Percentiles rank a stretch among this genome's conserved stretches.
Conservation (phyloP, 2,329 filamentous ascomycete genomes). For the Curvularia spicifera region DNA sequence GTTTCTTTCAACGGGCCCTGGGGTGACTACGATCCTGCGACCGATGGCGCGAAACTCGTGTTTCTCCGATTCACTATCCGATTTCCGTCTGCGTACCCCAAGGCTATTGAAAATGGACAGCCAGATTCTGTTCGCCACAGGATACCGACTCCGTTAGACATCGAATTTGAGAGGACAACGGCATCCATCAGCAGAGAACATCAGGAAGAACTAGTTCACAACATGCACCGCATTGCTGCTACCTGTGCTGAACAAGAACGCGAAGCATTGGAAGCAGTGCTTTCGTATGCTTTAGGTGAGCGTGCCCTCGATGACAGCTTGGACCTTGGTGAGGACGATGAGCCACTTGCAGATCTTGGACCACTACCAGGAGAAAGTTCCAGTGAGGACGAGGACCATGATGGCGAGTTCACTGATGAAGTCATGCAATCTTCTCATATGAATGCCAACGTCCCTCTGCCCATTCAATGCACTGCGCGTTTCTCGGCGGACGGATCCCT, state of each 20-base stretch:
- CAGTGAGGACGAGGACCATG: constrained; percentile 78
- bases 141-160: constrained; percentile 55
- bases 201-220: constrained; percentile 55
- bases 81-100: constrained; percentile 65
- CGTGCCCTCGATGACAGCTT: constrained; percentile 64
- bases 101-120: constrained; percentile 50
- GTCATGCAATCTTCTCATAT: constrained; percentile 62
- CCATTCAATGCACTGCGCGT: constrained; percentile 63
- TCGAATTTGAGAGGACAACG: constrained; percentile 64
- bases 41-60: constrained; percentile 51
- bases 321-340: constrained; percentile 57
- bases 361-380: constrained; percentile 70
- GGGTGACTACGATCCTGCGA: constrained; percentile 52
- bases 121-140: constrained; percentile 36
- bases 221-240: constrained; percentile 62
- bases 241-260: constrained; percentile 60
- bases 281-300: constrained; percentile 67
- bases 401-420: constrained; percentile 56
- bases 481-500: constrained; percentile 65
- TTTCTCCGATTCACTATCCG: constrained; percentile 65
- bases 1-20: constrained; percentile 67
- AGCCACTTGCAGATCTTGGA: constrained; percentile 55
- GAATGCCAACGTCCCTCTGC: constrained; percentile 69
- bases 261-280: constrained; percentile 66
- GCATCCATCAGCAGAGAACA: constrained; percentile 59